A percentile compares a stretch with the other conserved stretches of the same genome.
Conservation (phyloP, 2,329 filamentous ascomycete genomes). For the Neopestalotiopsis sp. region DNA sequence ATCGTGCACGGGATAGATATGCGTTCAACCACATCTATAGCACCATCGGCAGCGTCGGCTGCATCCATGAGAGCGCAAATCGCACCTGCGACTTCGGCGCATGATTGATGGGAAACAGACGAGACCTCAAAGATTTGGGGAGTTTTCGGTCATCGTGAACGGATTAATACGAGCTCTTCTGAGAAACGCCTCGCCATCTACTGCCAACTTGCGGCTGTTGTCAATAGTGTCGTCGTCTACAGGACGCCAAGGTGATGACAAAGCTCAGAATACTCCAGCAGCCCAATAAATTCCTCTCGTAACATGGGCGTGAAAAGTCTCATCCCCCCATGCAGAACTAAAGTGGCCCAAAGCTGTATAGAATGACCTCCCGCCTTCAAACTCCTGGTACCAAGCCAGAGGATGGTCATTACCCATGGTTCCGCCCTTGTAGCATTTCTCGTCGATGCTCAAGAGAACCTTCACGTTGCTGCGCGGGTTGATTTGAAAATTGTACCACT, state of each 20-base stretch:
- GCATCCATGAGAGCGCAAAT: too few relatives aligned
- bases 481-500: constrained; percentile 49
- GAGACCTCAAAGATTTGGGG: too few relatives aligned
- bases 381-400: constrained; percentile 45
- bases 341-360: constrained; percentile 50
- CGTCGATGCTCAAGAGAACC: constrained; percentile 43
- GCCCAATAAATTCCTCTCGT: constrained; percentile 19
- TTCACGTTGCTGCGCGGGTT: constrained; percentile 37
- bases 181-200: too few relatives aligned
- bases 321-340: constrained; percentile 43
- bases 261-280: background rate
- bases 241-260: background rate
- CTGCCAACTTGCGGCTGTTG: too few relatives aligned
- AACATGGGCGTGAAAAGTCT: constrained; percentile 32
- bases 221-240: too few relatives aligned
- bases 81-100: too few relatives aligned
- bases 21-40: too few relatives aligned
- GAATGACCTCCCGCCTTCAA: constrained; percentile 44
- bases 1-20: too few relatives aligned
- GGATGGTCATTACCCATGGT: constrained; percentile 44
- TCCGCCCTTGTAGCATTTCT: constrained; percentile 41
- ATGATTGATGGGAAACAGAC: too few relatives aligned
- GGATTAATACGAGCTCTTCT: too few relatives aligned
- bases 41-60: too few relatives aligned
- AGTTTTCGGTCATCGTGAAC: too few relatives aligned